phyloP scores from a whole-genome alignment of 179 eudicot species.

The Sideroxylon spinosum region DNA sequence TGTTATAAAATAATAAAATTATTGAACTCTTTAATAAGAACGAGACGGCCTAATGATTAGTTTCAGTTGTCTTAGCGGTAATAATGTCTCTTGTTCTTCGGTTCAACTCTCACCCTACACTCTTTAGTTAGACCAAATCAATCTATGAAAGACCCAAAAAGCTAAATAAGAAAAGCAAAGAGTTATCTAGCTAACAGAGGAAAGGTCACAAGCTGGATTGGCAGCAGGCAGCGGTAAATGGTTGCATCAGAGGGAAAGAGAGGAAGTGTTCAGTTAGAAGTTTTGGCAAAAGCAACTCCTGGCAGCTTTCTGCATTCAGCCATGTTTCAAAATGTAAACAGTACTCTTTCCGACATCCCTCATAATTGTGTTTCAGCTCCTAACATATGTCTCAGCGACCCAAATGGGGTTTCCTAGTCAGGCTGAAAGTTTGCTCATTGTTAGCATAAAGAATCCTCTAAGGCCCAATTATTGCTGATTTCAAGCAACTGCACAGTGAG shows the following conservation, averaged over 20 bases:
- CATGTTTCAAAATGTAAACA: neutral
- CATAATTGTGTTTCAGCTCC: neutral
- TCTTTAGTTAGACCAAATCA: too few relatives aligned
- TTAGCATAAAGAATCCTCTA: neutral
- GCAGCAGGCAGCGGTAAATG: neutral
- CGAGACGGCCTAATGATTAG: too few relatives aligned
- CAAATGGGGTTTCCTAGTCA: neutral
- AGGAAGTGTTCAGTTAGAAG: neutral
- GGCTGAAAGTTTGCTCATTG: neutral
- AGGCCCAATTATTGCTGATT: neutral
- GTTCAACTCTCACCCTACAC: too few relatives aligned
- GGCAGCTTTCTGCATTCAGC: neutral
- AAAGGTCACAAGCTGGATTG: neutral
- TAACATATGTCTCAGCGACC: neutral
- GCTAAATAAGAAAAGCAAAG: neutral
- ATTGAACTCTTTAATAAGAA: too few relatives aligned
- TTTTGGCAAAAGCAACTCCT: neutral
- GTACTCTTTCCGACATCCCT: neutral
- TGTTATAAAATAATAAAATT: too few relatives aligned
- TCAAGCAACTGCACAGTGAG: neutral
- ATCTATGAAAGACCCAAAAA: neutral
- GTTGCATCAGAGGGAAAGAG: neutral
- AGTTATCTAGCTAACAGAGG: neutral
- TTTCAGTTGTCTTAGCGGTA: too few relatives aligned
- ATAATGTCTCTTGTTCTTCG: too few relatives aligned